Evolutionary conservation across 306 rosid species (phyloP), one percentile per base, ranked within the genome.

Genomic region (Sesbania bispinosa): DNA sequence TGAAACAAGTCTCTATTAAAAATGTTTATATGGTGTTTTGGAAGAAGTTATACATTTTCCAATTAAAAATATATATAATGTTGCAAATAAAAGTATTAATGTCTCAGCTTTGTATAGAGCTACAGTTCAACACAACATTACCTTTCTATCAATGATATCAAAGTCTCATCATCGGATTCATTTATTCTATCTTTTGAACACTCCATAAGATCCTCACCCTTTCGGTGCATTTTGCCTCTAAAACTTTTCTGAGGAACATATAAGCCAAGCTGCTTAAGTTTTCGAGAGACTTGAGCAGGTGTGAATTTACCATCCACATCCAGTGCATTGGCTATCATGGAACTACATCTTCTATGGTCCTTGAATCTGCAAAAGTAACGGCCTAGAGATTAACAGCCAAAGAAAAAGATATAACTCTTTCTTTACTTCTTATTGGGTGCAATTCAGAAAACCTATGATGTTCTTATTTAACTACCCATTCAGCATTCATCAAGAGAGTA

Each of bases 221-320:
- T 80, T 27, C 45, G 19, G 27, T 38, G 43, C 67, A 35, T 65
- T 72, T 73, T 74, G 23, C 79, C 76, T 74, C 65, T 43, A 69
- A 66, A 82, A 72, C 63, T 87, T 79, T 75, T 93, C 81, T 2
- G 81, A 33, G 94, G 79, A 84, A 81, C 30, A 35, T 32, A 53
- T 80, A 93, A 78, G 18, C 97, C 97, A 73, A 93, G 90, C 85
- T 93, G 85, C 87, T 90, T 90, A 54, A 93, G 98, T 73, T 90
- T 90, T 61, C 78, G 88, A 76, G 89, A 87, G 80, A 93, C 87
- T 77, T 85, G 94, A 4, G 85, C 74, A 81, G 98, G 79, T 35
- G 89, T 85, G 76, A 87, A 79, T 76, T 93, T 84, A 42, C 76
- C 82, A 65, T 81, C 88, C 18, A 43, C 81, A 67, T 82, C 96